Conservation (phyloP, 192 early-diverging fungal genomes). For the Backusella tarrabulga region DNA sequence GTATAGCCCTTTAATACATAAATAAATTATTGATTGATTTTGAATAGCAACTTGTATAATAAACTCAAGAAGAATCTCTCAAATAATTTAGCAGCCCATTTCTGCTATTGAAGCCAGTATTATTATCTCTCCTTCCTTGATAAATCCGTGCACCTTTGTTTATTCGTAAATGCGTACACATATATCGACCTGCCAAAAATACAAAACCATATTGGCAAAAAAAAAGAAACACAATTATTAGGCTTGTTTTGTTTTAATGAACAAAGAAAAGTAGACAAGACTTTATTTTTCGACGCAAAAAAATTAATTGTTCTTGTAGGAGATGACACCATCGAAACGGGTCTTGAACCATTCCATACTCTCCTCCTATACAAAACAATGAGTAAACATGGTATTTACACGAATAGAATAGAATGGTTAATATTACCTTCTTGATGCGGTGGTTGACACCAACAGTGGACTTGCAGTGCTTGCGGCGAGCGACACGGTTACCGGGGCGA, state of each 20-base stretch:
- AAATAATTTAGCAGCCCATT: too few species aligned
- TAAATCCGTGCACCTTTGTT: too few species aligned
- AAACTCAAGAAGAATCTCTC: too few species aligned
- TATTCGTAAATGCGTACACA: too few species aligned
- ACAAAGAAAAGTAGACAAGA: not conserved
- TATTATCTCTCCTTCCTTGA: too few species aligned
- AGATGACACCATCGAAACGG: constrained; percentile 51
- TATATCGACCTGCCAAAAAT: too few species aligned
- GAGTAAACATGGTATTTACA: not conserved
- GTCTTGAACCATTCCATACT: constrained; percentile 98
- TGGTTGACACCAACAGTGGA: constrained; percentile 87
- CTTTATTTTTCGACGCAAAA: not conserved
- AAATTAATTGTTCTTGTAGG: constrained; percentile 6
- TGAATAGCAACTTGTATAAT: too few species aligned
- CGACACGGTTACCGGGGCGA: constrained; percentile 94
- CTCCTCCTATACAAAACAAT: constrained; percentile 63
- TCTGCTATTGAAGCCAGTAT: too few species aligned
- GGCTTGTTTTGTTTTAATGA: not conserved
- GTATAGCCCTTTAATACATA: not conserved
- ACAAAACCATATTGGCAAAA: not conserved
- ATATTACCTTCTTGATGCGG: constrained; percentile 73
- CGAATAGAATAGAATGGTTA: too few species aligned
- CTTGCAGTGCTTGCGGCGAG: constrained; percentile 86
- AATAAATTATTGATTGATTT: too few species aligned
- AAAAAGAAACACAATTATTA: not conserved